Base-by-base conservation (phyloP, 768 basidiomycete genomes). In the Leccinum subgranulosum region DNA sequence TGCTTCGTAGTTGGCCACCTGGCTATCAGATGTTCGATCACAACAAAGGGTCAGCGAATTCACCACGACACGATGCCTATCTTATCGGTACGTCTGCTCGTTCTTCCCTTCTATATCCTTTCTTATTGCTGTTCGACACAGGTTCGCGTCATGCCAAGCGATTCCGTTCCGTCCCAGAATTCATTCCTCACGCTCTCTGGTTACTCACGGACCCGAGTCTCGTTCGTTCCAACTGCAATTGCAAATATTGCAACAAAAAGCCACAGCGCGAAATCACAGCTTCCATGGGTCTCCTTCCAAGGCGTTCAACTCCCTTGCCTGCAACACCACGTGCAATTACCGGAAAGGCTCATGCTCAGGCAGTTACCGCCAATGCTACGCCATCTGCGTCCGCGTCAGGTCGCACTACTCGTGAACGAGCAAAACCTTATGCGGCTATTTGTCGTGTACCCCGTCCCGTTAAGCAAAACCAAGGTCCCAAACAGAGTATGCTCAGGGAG, bases 91-190 rank as follows among this genome's bases (percentile, higher is more conserved):
- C 34, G 75, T 63, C 17, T 46, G 46, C n/a, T 54, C 15, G 17
- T 47, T 15, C 55, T 3, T 28, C 34, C 36, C 2, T 17, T 45
- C n/a, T 53, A 3, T 14, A n/a, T 21, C 1, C 3, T 41, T 53
- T 36, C 50, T 8, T n/a, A 19, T 15, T 55, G 41, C 49, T 14
- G 21, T 54, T 36, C 19, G 29, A 51, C 57, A 23, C 55, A 77
- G 72, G 74, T 73, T 85, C 85, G 2, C 56, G 63, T 29, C 57
- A 73, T 50, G 72, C 77, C 41, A 74, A 73, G 29, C 81, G 75
- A 54, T 94, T 92, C 70, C 87, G 92, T 45, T 92, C 91, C 12
- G 76, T 85, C n/a, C 87, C 87, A 49, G 92, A 94, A 67, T 92
- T 94, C 68, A 81, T 88, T 49, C 90, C 91, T 4, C 92, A 94